These are phyloP conservation scores for Plasmodium inui DNA, from an alignment of 169 alveolate genomes.

Conservation along the genomic window DNA sequence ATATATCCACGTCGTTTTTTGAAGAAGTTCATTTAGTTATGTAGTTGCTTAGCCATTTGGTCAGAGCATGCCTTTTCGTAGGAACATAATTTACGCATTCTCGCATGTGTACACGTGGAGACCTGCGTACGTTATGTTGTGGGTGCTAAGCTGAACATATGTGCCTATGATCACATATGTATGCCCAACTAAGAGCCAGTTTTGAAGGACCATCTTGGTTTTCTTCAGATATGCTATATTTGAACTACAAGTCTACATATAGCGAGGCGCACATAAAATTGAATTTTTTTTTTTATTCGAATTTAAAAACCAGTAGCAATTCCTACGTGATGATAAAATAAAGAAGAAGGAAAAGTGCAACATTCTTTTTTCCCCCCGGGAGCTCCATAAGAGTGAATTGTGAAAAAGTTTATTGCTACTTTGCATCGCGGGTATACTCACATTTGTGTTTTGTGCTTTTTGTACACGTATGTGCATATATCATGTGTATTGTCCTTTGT, in stretches of 20 bases:
- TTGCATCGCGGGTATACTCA: background rate
- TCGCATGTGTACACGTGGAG: background rate
- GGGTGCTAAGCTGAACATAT: background rate
- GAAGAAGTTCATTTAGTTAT: background rate
- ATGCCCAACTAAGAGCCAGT: background rate
- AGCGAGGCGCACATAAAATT: background rate
- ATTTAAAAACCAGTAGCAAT: background rate
- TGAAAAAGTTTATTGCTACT: background rate
- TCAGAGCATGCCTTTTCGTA: background rate
- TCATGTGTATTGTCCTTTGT: background rate
- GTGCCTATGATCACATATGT: background rate
- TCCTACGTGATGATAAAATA: background rate
- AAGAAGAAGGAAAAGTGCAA: background rate
- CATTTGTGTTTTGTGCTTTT: background rate
- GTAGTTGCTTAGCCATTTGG: background rate
- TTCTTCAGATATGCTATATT: background rate
- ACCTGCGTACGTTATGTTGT: background rate
- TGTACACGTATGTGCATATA: background rate
- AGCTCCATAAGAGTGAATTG: background rate
- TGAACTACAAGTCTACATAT: background rate
- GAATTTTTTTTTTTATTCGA: background rate
- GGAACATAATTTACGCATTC: background rate
- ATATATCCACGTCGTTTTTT: background rate
- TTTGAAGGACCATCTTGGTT: background rate
- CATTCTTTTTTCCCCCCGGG: background rate